Evolutionary conservation across 192 early-diverging fungal genomes (phyloP).

Genomic region (Coemansia asiatica): DNA sequence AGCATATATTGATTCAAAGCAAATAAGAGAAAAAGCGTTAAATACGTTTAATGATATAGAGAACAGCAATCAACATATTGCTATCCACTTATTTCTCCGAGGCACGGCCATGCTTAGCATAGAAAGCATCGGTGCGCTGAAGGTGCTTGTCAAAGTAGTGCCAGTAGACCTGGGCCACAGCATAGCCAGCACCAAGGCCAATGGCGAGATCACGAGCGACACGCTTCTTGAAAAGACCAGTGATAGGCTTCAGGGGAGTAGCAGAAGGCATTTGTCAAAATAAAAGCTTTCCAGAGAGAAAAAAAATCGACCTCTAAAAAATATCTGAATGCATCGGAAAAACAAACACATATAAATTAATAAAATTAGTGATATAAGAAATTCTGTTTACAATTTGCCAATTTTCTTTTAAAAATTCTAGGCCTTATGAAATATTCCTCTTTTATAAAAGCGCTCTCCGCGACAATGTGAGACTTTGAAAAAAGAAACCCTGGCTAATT

Average conservation of each 20-base stretch:
- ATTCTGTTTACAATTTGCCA: too few relatives aligned
- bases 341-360: neutral
- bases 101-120: slow-evolving; percentile 47
- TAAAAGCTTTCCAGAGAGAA: neutral
- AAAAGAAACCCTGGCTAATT: too few relatives aligned
- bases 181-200: slow-evolving; percentile 42
- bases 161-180: slow-evolving; percentile 45
- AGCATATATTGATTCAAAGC: too few relatives aligned
- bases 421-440: too few relatives aligned
- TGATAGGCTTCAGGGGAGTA: slow-evolving; percentile 56
- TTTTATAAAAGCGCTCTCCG: too few relatives aligned
- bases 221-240: slow-evolving; percentile 49
- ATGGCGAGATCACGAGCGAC: slow-evolving; percentile 48
- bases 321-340: neutral
- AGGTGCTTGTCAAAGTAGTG: slow-evolving; percentile 48
- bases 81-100: slow-evolving; percentile 27
- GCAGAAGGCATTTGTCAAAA: slow-evolving; percentile 44
- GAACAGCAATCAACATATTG: neutral
- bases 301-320: neutral
- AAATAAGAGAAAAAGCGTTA: too few relatives aligned
- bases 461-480: too few relatives aligned
- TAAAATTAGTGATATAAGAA: too few relatives aligned
- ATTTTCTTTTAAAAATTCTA: too few relatives aligned
- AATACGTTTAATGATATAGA: neutral
- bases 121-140: slow-evolving; percentile 49